Conservation (phyloP, 2,329 filamentous ascomycete genomes). For the Aspergillus quadrilineatus region DNA sequence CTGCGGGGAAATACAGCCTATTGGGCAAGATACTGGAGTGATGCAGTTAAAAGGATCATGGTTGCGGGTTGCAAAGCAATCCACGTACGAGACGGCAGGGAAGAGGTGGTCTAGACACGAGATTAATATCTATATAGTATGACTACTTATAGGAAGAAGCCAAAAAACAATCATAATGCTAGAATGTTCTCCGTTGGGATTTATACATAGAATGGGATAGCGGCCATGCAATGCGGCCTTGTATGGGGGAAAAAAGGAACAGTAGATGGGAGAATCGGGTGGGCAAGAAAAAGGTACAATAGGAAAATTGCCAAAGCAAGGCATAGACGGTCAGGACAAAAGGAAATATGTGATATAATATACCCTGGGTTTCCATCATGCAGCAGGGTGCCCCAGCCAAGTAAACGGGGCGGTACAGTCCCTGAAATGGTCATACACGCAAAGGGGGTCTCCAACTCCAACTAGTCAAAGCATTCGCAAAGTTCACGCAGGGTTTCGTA, state of each 20-base stretch:
- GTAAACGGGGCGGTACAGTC: slow-evolving; percentile 9
- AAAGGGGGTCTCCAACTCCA: slow-evolving; percentile 26
- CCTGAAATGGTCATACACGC: slow-evolving; percentile 23
- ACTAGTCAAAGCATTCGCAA: slow-evolving; percentile 29
- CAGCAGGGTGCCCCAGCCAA: slow-evolving; percentile 7
- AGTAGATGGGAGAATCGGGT: slow-evolving; percentile 1
- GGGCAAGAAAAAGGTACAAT: slow-evolving; percentile 9
- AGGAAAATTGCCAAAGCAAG: slow-evolving; percentile 1
- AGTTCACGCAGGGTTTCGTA: slow-evolving; percentile 42
- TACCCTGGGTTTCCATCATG: slow-evolving; percentile 15
- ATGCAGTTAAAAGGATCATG: no score
- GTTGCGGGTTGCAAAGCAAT: no score
- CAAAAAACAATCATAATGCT: neutral
- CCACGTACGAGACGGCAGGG: no score
- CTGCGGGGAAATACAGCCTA: no score
- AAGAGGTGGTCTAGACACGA: neutral
- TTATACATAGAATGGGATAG: slow-evolving; percentile 10
- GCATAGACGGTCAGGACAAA: slow-evolving; percentile 2
- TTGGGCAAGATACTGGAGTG: no score
- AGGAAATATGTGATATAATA: slow-evolving; percentile 12
- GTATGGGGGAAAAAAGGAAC: slow-evolving; percentile 3
- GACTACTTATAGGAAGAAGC: neutral
- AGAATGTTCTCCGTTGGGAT: slow-evolving; percentile 3
- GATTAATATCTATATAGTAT: neutral
- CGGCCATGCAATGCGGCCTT: slow-evolving; percentile 1